A percentile compares a stretch with the other conserved stretches of the same genome.
Evolutionary conservation across 768 basidiomycete species (phyloP).

Genomic region (Hygrophorus pudorinus): DNA sequence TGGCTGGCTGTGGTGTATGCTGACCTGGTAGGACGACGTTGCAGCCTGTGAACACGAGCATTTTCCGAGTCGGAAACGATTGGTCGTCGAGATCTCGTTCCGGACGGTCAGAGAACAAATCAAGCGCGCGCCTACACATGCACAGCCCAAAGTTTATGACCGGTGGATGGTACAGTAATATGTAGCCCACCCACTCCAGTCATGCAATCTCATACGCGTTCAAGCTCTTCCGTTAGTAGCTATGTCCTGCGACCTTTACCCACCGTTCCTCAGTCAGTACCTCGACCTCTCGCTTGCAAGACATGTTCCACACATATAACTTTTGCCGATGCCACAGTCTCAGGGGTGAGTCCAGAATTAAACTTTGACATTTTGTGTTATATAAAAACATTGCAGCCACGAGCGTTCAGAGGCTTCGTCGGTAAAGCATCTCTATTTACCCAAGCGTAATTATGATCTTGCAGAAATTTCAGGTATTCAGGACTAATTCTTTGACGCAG

Average conservation of each 20-base stretch:
- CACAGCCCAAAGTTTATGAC: no score
- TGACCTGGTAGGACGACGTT: slow-evolving; percentile 47
- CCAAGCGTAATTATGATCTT: slow-evolving; percentile 35
- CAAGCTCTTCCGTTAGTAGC: slow-evolving; percentile 13
- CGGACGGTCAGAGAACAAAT: no score
- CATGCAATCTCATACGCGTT: slow-evolving; percentile 17
- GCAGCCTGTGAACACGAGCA: slow-evolving; percentile 37
- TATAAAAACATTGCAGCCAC: slow-evolving; percentile 26
- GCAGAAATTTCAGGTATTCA: background rate
- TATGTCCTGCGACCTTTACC: slow-evolving; percentile 10
- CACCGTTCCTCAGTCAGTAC: slow-evolving; percentile 35
- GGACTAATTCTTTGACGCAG: slow-evolving; percentile 18
- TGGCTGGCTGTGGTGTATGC: slow-evolving; percentile 46
- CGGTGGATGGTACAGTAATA: no score
- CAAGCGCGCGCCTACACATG: no score
- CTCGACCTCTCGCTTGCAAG: slow-evolving; percentile 35
- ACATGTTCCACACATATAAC: slow-evolving; percentile 35
- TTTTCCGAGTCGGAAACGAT: background rate
- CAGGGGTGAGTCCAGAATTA: slow-evolving; percentile 23
- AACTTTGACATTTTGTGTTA: slow-evolving; percentile 1
- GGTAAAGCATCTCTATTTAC: slow-evolving; percentile 53
- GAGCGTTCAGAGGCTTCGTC: slow-evolving; percentile 43
- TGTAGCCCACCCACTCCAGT: no score
- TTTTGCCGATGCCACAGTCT: slow-evolving; percentile 31
- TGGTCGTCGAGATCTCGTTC: slow-evolving; percentile 11